Base-by-base conservation (phyloP, 768 basidiomycete species). In the Tricholomella constricta region DNA sequence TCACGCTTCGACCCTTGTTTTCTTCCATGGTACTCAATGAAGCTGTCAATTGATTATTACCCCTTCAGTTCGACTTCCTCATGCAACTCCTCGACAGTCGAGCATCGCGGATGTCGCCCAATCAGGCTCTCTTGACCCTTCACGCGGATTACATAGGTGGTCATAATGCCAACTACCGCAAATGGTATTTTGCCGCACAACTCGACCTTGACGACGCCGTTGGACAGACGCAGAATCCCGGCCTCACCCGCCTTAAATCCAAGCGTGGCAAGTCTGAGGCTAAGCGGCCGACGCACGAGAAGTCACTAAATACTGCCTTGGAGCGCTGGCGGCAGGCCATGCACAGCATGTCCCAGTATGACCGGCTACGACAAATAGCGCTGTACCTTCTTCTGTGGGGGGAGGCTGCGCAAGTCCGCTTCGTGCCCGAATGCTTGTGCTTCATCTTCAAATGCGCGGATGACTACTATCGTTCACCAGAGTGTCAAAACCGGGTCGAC, bases 401-500 rank as follows among this genome's bases (percentile, higher is more conserved):
- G 50, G 97, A 99, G 71, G 95, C 93, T 0, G 96, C 97, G 11
- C 94, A 98, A 65, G 94, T 98, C 35, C 88, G 97, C 12, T 98
- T 98, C 71, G 81, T 92, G 12, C 96, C 97, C 2, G 97, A 99
- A 69, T 95, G 93, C 63, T 75, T 99, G 41, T 98, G 94, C 74
- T 99, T 98, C 80, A 97, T 99, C 72, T 99, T 99, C 88, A 99
- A 99, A 74, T 98, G 97, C 65, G 97, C 97, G 12, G 97, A 99
- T 67, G 97, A 99, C 73, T 99, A 98, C 70, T 99, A 99, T 70
- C 94, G 97, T 22, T 94, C 91, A 3, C 87, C 96, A n/a, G 97
- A 98, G 64, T 99, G 97, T 62, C 97, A 99, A 70, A 91, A 84
- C 68, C 78, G 93, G 40, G 74, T 91, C 38, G 95, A 98, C 48